These are phyloP conservation scores for Pseudohyphozyma bogoriensis DNA, from an alignment of 768 basidiomycete species.

Conservation along the genomic window DNA sequence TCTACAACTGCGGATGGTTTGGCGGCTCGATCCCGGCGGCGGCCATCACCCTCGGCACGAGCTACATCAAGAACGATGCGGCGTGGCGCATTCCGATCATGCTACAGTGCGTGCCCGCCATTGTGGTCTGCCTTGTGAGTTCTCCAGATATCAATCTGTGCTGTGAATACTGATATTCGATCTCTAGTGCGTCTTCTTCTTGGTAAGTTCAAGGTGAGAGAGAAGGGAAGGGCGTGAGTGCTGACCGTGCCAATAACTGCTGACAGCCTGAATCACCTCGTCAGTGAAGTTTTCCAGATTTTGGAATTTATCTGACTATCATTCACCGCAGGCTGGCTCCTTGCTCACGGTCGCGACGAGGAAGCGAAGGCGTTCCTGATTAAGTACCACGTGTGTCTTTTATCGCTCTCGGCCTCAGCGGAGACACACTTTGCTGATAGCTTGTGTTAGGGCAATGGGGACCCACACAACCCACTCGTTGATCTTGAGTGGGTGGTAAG, in stretches of 20 bases:
- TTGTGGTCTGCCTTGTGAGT: slow-evolving; percentile 36
- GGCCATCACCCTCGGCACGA: slow-evolving; percentile 23
- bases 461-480: slow-evolving; percentile 47
- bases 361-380: slow-evolving; percentile 46
- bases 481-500: slow-evolving; percentile 46
- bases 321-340: slow-evolving; percentile 44
- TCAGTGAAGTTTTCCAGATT: neutral
- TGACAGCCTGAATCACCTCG: slow-evolving; percentile 20
- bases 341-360: slow-evolving; percentile 46
- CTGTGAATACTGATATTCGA: no score
- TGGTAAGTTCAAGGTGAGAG: neutral
- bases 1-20: slow-evolving; percentile 22
- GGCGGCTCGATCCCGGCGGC: slow-evolving; percentile 27
- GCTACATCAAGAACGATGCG: slow-evolving; percentile 23
- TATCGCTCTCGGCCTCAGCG: neutral
- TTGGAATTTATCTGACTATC: neutral
- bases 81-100: slow-evolving; percentile 50
- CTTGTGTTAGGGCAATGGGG: slow-evolving; percentile 45
- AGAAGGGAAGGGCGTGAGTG: neutral
- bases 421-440: neutral
- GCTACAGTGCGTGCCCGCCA: slow-evolving; percentile 47
- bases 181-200: slow-evolving; percentile 36
- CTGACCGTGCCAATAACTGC: slow-evolving; percentile 26
- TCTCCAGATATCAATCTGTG: no score
- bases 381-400: slow-evolving; percentile 40